Evolutionary conservation across 2,329 filamentous ascomycete genomes (phyloP).

Genomic region (Ophiostoma tasmaniense): DNA sequence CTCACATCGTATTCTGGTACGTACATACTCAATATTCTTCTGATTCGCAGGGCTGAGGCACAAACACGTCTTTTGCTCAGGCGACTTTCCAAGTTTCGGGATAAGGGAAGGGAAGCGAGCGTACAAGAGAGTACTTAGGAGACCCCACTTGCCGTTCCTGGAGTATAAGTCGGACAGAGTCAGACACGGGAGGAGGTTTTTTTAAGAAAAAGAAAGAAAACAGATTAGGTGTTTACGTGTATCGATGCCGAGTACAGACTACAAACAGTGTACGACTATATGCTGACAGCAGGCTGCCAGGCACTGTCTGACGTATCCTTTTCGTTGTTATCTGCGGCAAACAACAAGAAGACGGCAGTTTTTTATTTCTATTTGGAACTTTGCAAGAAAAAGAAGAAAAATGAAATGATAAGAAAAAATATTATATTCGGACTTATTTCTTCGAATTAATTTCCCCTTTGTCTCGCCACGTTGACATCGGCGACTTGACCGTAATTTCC

Average conservation of each 20-base stretch:
- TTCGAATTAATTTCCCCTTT: too few relatives aligned
- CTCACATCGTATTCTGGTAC: background rate
- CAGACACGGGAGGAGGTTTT: background rate
- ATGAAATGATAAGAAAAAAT: too few relatives aligned
- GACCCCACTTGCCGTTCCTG: background rate
- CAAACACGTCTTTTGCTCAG: background rate
- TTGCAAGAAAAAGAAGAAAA: too few relatives aligned
- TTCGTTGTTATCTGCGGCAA: background rate
- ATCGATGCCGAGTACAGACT: background rate
- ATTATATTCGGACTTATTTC: too few relatives aligned
- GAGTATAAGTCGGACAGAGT: background rate
- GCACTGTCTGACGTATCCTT: background rate
- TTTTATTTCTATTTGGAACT: too few relatives aligned
- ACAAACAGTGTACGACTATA: background rate
- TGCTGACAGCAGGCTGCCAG: background rate
- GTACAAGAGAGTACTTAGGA: too few relatives aligned
- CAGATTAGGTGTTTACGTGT: background rate
- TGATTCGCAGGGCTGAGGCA: background rate
- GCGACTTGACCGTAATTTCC: background rate
- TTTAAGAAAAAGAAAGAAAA: background rate
- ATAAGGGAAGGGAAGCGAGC: background rate
- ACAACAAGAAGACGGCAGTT: background rate
- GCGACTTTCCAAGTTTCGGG: background rate
- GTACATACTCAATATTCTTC: background rate
- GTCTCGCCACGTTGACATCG: background rate